These are phyloP conservation scores for Cadophora gregata DNA, from an alignment of 2,329 filamentous ascomycete genomes.

Conservation along the genomic window DNA sequence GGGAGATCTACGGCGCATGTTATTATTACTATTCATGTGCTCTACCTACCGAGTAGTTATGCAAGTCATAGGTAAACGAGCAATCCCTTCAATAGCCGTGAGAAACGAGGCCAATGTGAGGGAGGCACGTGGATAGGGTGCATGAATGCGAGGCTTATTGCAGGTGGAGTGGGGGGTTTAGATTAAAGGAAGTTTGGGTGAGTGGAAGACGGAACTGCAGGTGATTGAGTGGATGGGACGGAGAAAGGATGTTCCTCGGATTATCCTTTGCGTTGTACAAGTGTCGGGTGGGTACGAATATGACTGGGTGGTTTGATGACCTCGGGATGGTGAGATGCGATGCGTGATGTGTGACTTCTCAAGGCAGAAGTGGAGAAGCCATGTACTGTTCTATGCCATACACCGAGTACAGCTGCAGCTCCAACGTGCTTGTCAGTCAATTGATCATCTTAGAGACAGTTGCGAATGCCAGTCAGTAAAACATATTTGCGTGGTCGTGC, in stretches of 20 bases:
- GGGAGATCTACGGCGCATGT: neutral
- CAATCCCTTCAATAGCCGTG: conserved; percentile 22
- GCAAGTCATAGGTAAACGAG: neutral
- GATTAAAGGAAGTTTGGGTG: too few species aligned
- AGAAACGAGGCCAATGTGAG: conserved; percentile 21
- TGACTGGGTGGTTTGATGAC: neutral
- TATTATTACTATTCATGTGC: too few species aligned
- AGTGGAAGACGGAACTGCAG: too few species aligned
- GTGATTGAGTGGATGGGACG: neutral
- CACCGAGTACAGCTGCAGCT: neutral
- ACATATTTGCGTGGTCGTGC: conserved; percentile 12
- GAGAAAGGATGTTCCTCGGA: conserved; percentile 16
- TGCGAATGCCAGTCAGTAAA: neutral
- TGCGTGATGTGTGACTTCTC: neutral
- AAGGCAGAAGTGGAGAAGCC: neutral
- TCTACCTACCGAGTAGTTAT: neutral
- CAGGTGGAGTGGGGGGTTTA: neutral
- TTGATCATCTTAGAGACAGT: neutral
- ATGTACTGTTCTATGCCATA: too few species aligned
- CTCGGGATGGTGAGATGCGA: neutral
- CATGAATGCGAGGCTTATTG: conserved; percentile 2
- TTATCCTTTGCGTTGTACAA: neutral
- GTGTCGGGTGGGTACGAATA: neutral
- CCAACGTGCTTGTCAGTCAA: neutral
- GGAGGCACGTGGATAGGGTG: conserved; percentile 23